A percentile compares a stretch with the other conserved stretches of the same genome.
Conservation (phyloP, 352 stramenopile genomes). For the Globisporangium middletonii region DNA sequence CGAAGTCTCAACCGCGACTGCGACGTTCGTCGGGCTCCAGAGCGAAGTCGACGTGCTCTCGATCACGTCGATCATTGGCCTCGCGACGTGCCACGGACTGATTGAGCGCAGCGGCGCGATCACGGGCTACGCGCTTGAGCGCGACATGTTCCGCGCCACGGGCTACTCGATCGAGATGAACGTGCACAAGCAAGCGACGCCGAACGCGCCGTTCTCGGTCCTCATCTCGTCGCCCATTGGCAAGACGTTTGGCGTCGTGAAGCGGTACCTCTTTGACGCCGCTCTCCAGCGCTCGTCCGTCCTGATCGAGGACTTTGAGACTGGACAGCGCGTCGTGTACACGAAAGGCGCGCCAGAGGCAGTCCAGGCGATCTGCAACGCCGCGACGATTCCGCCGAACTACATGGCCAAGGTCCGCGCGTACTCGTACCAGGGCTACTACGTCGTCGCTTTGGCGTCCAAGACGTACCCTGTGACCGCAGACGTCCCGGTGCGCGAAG, state of each 20-base stretch:
- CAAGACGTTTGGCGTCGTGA: slow-evolving; percentile 61
- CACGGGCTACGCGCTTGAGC: slow-evolving; percentile 66
- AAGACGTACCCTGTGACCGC: slow-evolving; percentile 51
- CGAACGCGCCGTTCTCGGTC: slow-evolving; percentile 51
- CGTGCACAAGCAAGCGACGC: slow-evolving; percentile 33
- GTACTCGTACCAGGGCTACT: slow-evolving; percentile 82
- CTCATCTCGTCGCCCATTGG: slow-evolving; percentile 64
- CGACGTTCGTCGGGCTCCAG: slow-evolving; percentile 45
- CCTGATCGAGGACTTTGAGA: slow-evolving; percentile 65
- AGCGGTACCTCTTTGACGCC: slow-evolving; percentile 71
- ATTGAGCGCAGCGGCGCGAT: slow-evolving; percentile 40
- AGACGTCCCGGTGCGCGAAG: slow-evolving; percentile 48
- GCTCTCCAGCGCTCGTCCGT: slow-evolving; percentile 61
- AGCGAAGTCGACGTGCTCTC: slow-evolving; percentile 69
- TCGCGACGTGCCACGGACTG: slow-evolving; percentile 67
- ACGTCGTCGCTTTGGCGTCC: slow-evolving; percentile 62
- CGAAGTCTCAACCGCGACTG: slow-evolving; percentile 28
- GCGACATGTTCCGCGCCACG: slow-evolving; percentile 66
- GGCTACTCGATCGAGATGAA: slow-evolving; percentile 55
- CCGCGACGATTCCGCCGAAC: slow-evolving; percentile 54
- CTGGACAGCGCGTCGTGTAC: slow-evolving; percentile 50
- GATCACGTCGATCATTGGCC: slow-evolving; percentile 43
- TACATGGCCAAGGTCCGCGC: slow-evolving; percentile 51
- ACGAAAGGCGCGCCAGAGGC: slow-evolving; percentile 67
- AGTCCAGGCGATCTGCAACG: slow-evolving; percentile 55